Base-by-base conservation (phyloP, 108 stramenopile genomes). In the Pseudonitzschia delicatissima region DNA sequence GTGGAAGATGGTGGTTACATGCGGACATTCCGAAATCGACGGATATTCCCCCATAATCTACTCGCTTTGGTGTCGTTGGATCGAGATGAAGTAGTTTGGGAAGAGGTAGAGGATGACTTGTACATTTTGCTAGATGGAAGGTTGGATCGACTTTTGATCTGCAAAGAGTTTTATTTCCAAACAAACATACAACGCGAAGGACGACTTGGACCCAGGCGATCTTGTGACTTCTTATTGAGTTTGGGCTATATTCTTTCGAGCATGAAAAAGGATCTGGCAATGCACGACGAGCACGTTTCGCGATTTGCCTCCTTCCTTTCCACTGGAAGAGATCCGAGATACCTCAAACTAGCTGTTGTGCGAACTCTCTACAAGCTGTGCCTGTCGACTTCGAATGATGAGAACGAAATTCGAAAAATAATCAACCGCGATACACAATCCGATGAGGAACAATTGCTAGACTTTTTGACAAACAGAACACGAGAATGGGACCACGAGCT, bases 101-200 rank as follows among this genome's bases (percentile, higher is more conserved):
- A 68, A 36, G 63, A 64, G 5, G 9, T 68, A 1, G 62, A 63
- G 37, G 67, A 64, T 45, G 74, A 67, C n/a, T 11, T 75, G 31
- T 68, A 27, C 36, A 73, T 73, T 5, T 34, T 40, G 21, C 47
- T 73, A n/a, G 32, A 62, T 33, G 64, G 72, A 44, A 37, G 37
- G 2, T 15, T 59, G n/a, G 26, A 49, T 12, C 31, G 57, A 8
- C 34, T 73, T 1, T 2, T 17, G 8, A 13, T 62, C 20, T 60
- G 45, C 36, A 20, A 31, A 28, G 18, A 50, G 20, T 52, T 60
- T 55, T 34, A 42, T 27, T 17, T 33, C 2, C 25, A 18, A 25
- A 29, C 20, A 45, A n/a, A 64, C 23, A 12, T 32, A 17, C 18
- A 23, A 39, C 37, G 37, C 37, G 11, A 11, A 11, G 37, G 37